Evolutionary conservation across 202 grass and related monocot species (phyloP).

Genomic region (Hordeum pubiflorum): DNA sequence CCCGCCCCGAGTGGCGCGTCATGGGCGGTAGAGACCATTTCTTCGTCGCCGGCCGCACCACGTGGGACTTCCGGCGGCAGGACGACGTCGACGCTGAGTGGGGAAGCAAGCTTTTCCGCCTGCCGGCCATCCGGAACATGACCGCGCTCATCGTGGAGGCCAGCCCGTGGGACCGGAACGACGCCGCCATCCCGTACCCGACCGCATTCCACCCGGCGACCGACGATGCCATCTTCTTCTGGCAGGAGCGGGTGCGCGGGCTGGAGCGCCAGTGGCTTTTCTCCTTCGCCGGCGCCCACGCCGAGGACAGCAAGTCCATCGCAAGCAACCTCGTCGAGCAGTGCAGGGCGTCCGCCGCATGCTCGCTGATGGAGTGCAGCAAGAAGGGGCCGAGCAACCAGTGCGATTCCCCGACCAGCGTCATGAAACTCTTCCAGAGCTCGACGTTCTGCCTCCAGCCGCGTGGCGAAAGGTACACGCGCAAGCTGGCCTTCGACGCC

Average conservation of each 20-base stretch:
- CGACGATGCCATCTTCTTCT: constrained; percentile 38
- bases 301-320: constrained; percentile 32
- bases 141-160: constrained; percentile 53
- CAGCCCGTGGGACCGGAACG: constrained; percentile 58
- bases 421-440: constrained; percentile 56
- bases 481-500: constrained; percentile 44
- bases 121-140: constrained; percentile 54
- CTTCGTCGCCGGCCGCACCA: constrained; percentile 55
- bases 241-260: constrained; percentile 50
- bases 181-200: constrained; percentile 57
- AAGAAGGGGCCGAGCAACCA: constrained; percentile 21
- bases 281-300: constrained; percentile 57
- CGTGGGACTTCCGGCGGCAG: constrained; percentile 60
- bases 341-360: constrained; percentile 35
- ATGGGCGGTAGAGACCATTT: constrained; percentile 68
- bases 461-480: constrained; percentile 37
- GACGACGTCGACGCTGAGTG: constrained; percentile 19
- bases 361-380: constrained; percentile 56
- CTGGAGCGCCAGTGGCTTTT: constrained; percentile 45
- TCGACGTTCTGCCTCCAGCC: constrained; percentile 80
- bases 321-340: constrained; percentile 40
- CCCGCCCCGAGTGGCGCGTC: constrained; percentile 57
- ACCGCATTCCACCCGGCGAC: constrained; percentile 59
- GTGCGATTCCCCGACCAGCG: constrained; percentile 36
- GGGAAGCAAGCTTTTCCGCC: constrained; percentile 58